Base-by-base conservation (phyloP, 805 yeast genomes). In the Lachancea waltii region DNA sequence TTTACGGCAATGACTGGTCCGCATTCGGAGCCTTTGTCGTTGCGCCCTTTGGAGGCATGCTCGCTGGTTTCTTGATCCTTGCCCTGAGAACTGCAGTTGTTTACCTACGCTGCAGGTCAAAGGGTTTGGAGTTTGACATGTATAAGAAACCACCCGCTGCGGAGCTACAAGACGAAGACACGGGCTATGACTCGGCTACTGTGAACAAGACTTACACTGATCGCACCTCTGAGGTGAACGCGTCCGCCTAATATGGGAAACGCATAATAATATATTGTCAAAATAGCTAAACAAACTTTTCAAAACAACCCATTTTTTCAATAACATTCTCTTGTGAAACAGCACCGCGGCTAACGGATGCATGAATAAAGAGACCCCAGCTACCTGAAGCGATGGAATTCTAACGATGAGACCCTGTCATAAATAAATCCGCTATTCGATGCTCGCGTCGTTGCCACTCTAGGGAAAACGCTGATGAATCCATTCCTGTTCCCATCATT, bases 11-110 rank as follows among this genome's bases (percentile, higher is more conserved):
- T 35, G 96, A 89, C 56, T 89, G 96, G 96, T 85, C 94, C 51
- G 79, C 95, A 0, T 89, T 89, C 64, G 97, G 95, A 17, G 95
- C 96, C 2, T 89, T 89, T 62, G 90, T 84, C 5, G 83, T 81
- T 45, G 92, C 96, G 1, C 96, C 96, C 5, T 69, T 79, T 28
- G 94, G 90, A 19, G 86, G 90, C 8, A 46, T 87, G 2, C 44
- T 81, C 5, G 65, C 79, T 44, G 79, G 84, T 2, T 59, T 74
- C 10, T 50, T 67, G 20, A 67, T 70, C 30, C 70, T 82, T 19
- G 79, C 52, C 3, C 17, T 68, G 11, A 70, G 92, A 61, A 55
- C 30, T 4, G 30, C 32, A 4, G 15, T 38, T 8, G 8, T 18
- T 5, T 41, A 33, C 39, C 8, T 33, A n/a, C 14, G 10, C 24